A percentile compares a stretch with the other conserved stretches of the same genome.
Conservation (phyloP, 345 rosid species). For the Gossypium mustelinum region DNA sequence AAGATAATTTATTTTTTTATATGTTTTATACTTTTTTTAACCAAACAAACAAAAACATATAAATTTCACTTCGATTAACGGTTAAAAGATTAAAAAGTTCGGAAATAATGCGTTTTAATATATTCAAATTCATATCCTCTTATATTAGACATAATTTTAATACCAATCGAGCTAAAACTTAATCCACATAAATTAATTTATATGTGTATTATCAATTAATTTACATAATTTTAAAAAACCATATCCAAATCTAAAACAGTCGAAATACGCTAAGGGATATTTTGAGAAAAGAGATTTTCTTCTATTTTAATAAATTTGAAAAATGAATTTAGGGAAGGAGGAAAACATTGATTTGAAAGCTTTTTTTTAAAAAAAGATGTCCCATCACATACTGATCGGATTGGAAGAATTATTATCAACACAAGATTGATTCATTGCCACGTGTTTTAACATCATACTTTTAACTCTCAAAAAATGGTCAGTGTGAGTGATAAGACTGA, state of each 20-base stretch:
- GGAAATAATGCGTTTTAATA: too few species aligned
- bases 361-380: neutral
- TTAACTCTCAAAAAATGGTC: neutral
- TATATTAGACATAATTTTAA: fast-evolving
- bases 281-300: too few species aligned
- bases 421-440: neutral
- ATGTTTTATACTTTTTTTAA: too few species aligned
- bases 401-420: neutral
- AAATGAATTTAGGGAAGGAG: neutral
- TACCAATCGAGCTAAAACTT: fast-evolving
- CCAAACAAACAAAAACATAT: too few species aligned
- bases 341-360: neutral
- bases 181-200: too few species aligned
- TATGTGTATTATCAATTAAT: too few species aligned
- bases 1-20: too few species aligned
- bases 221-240: too few species aligned
- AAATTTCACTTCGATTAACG: too few species aligned
- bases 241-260: too few species aligned
- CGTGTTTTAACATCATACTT: neutral
- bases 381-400: neutral
- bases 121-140: fast-evolving
- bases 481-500: neutral
- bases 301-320: too few species aligned
- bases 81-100: fast-evolving
- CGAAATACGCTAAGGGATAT: too few species aligned